Conservation (phyloP, 2,329 filamentous ascomycete species). For the Lecanoromycetidae sp. region DNA sequence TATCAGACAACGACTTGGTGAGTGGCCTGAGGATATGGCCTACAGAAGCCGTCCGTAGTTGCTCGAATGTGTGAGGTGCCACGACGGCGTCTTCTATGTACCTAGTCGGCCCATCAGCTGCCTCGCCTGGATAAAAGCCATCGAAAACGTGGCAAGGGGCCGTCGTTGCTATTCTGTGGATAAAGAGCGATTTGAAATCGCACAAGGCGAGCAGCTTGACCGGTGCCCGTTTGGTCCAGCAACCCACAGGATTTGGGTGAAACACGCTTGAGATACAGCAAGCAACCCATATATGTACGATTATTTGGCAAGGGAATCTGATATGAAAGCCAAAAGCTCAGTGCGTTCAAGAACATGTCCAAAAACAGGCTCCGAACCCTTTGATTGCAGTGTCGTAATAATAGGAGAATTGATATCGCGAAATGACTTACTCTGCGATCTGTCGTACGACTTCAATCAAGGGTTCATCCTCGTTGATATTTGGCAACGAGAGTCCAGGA, state of each 20-base stretch:
- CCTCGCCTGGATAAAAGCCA: too few relatives aligned
- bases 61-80: constrained; percentile 33
- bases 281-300: too few relatives aligned
- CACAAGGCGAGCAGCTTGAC: too few relatives aligned
- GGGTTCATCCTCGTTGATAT: constrained; percentile 28
- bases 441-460: constrained; percentile 31
- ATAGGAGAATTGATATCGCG: background rate
- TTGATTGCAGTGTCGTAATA: background rate
- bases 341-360: background rate
- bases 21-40: constrained; percentile 30
- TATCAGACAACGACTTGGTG: constrained; percentile 29
- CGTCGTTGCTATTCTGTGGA: background rate
- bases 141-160: background rate
- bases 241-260: too few relatives aligned
- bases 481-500: constrained; percentile 1
- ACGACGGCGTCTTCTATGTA: constrained; percentile 32
- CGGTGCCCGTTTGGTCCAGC: too few relatives aligned
- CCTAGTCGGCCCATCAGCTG: constrained; percentile 19
- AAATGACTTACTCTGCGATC: constrained; percentile 26
- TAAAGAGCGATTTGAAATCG: background rate
- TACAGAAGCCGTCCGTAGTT: constrained; percentile 29
- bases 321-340: too few relatives aligned
- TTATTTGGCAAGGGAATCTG: too few relatives aligned
- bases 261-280: too few relatives aligned
- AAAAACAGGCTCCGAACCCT: background rate